Evolutionary conservation across 805 yeast genomes (phyloP).

Genomic region (Myxozyma vanderwaltii): DNA sequence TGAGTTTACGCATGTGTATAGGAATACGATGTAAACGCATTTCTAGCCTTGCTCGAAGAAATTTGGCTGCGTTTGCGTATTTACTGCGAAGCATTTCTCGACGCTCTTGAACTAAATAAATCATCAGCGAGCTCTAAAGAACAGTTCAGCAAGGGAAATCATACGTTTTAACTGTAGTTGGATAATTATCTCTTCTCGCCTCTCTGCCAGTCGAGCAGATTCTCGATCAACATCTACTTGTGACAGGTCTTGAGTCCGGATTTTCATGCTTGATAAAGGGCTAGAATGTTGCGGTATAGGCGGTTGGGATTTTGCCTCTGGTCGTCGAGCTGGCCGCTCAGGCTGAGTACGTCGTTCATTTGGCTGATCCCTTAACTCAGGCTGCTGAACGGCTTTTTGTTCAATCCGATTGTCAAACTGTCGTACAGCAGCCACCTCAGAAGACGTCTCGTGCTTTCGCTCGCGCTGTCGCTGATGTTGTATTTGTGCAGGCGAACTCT

Average conservation of each 20-base stretch:
- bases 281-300: no score
- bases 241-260: background rate
- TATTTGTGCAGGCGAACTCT: no score
- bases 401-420: no score
- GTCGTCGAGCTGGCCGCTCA: no score
- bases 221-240: no score
- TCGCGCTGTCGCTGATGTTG: background rate
- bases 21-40: slow-evolving; percentile 53
- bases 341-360: no score
- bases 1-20: slow-evolving; percentile 50
- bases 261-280: background rate
- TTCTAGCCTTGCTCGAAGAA: slow-evolving; percentile 46
- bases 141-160: background rate
- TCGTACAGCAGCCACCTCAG: no score
- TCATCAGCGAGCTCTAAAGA: background rate
- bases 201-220: no score
- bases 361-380: no score
- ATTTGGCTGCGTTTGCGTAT: slow-evolving; percentile 35
- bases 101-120: slow-evolving; percentile 12
- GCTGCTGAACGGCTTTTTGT: no score
- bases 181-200: background rate
- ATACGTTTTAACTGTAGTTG: slow-evolving; percentile 12
- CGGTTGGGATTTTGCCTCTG: no score
- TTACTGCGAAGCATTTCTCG: slow-evolving; percentile 15
- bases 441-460: no score